Conservation (phyloP, 2,329 filamentous ascomycete species). For the Tolypocladium tundrense region DNA sequence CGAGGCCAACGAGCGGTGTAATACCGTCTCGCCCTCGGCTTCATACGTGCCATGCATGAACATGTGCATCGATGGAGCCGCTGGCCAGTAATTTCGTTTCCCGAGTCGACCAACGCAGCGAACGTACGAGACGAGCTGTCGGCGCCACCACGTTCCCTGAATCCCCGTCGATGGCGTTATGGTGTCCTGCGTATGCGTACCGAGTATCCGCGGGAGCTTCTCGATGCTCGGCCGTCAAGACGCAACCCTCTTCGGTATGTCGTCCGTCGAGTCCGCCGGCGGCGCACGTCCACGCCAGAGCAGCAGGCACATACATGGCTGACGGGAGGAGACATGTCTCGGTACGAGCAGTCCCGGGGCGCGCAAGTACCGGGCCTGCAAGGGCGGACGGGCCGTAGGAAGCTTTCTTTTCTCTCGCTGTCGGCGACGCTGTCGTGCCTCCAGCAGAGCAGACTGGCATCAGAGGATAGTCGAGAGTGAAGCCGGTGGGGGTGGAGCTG, state of each 20-base stretch:
- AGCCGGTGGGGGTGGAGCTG: neutral
- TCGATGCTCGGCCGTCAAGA: neutral
- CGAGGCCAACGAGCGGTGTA: slow-evolving; percentile 2
- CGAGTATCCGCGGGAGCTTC: neutral
- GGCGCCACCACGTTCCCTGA: neutral
- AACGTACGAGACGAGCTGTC: neutral
- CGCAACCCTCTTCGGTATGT: neutral
- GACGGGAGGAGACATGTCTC: neutral
- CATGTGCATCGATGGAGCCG: neutral
- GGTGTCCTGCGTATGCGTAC: neutral
- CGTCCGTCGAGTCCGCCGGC: neutral
- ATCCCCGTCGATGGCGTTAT: neutral
- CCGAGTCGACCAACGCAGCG: neutral
- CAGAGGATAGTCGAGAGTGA: neutral
- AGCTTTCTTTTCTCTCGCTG: neutral
- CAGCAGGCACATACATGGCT: neutral
- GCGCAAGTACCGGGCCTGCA: neutral
- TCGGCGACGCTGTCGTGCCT: neutral
- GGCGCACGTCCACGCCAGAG: no score
- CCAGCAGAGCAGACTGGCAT: neutral
- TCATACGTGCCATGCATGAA: neutral
- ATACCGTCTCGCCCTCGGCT: neutral
- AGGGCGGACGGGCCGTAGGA: neutral
- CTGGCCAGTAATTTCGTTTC: neutral
- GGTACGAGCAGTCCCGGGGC: neutral